A percentile compares a stretch with the other conserved stretches of the same genome.
Evolutionary conservation across 352 stramenopile species (phyloP).

Genomic region (Pythium rishiriense): DNA sequence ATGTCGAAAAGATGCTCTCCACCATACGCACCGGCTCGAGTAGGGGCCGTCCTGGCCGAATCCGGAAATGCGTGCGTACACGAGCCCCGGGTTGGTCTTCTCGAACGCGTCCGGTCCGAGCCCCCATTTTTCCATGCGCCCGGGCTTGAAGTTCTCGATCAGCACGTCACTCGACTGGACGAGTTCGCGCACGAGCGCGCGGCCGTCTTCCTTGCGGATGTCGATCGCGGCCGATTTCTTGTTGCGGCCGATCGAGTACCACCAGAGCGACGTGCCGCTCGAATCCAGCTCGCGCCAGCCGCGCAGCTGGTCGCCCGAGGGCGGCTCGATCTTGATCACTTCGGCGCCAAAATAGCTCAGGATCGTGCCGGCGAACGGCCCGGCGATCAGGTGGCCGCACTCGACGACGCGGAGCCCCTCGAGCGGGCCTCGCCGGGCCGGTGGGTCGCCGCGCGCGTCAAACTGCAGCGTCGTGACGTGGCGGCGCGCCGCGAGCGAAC

Average conservation of each 20-base stretch:
- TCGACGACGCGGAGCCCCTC: conserved; percentile 76
- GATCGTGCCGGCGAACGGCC: conserved; percentile 81
- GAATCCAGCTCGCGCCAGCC: conserved; percentile 76
- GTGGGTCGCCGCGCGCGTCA: background rate
- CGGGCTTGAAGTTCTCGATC: conserved; percentile 89
- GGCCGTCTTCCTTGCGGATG: conserved; percentile 68
- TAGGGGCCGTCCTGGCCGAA: conserved; percentile 87
- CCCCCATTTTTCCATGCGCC: conserved; percentile 87
- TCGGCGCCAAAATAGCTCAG: conserved; percentile 89
- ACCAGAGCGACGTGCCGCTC: conserved; percentile 84
- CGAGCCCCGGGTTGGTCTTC: conserved; percentile 70
- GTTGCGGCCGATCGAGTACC: conserved; percentile 88
- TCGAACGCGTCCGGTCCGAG: conserved; percentile 79
- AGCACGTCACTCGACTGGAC: conserved; percentile 78
- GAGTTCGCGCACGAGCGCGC: conserved; percentile 70
- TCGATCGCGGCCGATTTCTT: conserved; percentile 86
- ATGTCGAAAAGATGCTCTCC: background rate
- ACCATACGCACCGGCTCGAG: conserved; percentile 37
- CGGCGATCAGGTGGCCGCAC: conserved; percentile 79
- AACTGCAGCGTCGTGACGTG: conserved; percentile 25
- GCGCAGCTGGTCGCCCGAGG: conserved; percentile 80
- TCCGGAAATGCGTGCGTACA: conserved; percentile 84
- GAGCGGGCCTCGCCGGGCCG: conserved; percentile 44
- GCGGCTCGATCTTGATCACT: conserved; percentile 90
- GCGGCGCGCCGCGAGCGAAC: background rate